Evolutionary conservation across 129 eudicot genomes (phyloP), one percentile per base, ranked within the genome.

Genomic region (Flaveria brownii): DNA sequence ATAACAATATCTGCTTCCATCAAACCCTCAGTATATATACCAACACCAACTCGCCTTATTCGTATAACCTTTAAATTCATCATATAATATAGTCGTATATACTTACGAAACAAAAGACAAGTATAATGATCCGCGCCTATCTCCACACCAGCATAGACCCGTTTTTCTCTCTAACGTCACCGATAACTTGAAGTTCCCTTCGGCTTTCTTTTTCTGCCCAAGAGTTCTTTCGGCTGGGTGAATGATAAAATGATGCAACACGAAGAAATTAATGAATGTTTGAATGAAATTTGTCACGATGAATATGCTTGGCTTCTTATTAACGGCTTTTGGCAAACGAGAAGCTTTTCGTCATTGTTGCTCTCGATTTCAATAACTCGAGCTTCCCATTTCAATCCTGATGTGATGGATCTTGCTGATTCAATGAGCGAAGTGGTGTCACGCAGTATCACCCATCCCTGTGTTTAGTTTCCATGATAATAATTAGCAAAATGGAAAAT

Each of bases 361-460:
- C 84, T 87, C 81, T 94, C 97, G 39, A 91, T 82, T 81, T 94
- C 99, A 10, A 94, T 84, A n/a, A 94, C 93, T 73, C 99, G 89
- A 0, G 99, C 96, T 60, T 94, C 99, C 99, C 99, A 94, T 85
- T 84, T 91, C 74, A 94, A 75, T 54, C 82, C 79, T 43, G 96
- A 79, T 2, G 88, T 76, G 26, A 88, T 82, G 64, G 86, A 77
- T 83, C 99, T 87, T 54, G 96, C 96, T 39, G 82, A 77, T 77
- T 94, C 96, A 49, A 94, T 86, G 1, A 89, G 88, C 23, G 90
- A 41, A 16, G 85, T 66, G 9, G 83, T 65, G 80, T 94, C 99
- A 6, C 91, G 89, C 39, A 94, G 71, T 78, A 94, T 83, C 73
- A 91, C 86, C 99, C 99, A 94, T 9, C 99, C 99, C 99, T 94